Conservation (phyloP, 305 asterid species). For the Euphrasia arctica region DNA sequence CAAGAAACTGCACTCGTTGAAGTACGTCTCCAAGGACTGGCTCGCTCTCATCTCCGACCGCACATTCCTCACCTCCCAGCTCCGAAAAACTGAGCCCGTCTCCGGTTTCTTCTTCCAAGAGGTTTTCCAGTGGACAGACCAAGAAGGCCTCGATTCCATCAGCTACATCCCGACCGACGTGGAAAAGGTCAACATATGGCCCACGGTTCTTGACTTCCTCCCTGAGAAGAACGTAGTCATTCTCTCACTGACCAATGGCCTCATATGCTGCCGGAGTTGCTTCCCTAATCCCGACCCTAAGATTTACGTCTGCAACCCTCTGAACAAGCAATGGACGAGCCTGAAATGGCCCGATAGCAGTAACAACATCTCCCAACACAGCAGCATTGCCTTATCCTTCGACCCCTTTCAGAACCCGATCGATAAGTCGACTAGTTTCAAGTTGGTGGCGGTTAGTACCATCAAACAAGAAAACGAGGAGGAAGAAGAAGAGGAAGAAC, state of each 20-base stretch:
- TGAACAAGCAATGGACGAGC: conserved; percentile 48
- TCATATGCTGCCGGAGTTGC: conserved; percentile 49
- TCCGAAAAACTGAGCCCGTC: conserved; percentile 36
- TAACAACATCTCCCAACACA: conserved; percentile 23
- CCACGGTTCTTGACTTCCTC: conserved; percentile 46
- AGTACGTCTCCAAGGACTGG: conserved; percentile 58
- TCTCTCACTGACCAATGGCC: conserved; percentile 52
- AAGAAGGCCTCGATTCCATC: conserved; percentile 29
- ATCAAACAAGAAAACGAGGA: conserved; percentile 20
- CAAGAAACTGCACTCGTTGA: conserved; percentile 37
- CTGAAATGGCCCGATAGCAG: conserved; percentile 37
- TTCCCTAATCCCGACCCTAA: conserved; percentile 34
- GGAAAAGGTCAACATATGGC: conserved; percentile 21
- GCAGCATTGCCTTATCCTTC: conserved; percentile 44
- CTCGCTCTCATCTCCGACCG: conserved; percentile 43
- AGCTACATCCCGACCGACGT: conserved; percentile 46
- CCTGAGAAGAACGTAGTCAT: conserved; percentile 50
- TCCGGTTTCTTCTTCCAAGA: conserved; percentile 68
- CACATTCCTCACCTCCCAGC: conserved; percentile 38
- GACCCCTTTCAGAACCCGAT: conserved; percentile 37
- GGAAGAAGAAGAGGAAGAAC: not conserved
- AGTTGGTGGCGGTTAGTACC: conserved; percentile 35
- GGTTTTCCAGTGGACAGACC: conserved; percentile 34
- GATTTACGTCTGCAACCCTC: conserved; percentile 49
- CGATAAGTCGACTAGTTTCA: conserved; percentile 37